Evolutionary conservation across 2,329 filamentous ascomycete species (phyloP).

Genomic region (Ceratocystis huliohia): DNA sequence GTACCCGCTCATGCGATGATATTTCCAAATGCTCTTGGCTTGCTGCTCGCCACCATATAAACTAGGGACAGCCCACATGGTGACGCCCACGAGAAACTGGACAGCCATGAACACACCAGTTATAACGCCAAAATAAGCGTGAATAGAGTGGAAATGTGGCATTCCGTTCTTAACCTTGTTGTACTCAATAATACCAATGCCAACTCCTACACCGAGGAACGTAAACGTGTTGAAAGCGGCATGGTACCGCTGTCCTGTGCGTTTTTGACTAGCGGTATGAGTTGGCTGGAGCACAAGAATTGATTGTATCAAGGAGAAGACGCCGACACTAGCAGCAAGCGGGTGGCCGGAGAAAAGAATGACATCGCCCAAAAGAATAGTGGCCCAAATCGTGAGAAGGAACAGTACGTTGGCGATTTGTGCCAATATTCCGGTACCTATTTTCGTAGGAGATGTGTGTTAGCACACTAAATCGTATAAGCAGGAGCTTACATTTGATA

Average conservation of each 20-base stretch:
- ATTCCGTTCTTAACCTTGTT: constrained; percentile 64
- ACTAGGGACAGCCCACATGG: constrained; percentile 62
- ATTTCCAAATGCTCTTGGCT: constrained; percentile 80
- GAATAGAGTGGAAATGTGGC: constrained; percentile 64
- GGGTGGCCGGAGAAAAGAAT: constrained; percentile 85
- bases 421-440: constrained; percentile 69
- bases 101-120: constrained; percentile 57
- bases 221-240: constrained; percentile 55
- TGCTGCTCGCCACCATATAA: constrained; percentile 68
- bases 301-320: constrained; percentile 66
- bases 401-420: constrained; percentile 70
- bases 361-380: constrained; percentile 55
- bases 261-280: constrained; percentile 61
- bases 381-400: constrained; percentile 62
- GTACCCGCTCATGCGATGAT: constrained; percentile 72
- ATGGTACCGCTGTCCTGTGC: constrained; percentile 47
- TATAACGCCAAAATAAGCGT: constrained; percentile 69
- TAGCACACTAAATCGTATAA: neutral
- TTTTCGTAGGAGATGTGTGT: neutral
- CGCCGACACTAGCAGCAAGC: constrained; percentile 52
- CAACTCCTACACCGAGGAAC: constrained; percentile 48
- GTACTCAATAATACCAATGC: constrained; percentile 60
- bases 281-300: constrained; percentile 83
- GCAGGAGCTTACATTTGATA: constrained; percentile 7
- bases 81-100: constrained; percentile 69